Percentiles rank a stretch among this genome's conserved stretches.
Conservation (phyloP, 2,329 filamentous ascomycete species). For the Neodidymelliopsis sp. region DNA sequence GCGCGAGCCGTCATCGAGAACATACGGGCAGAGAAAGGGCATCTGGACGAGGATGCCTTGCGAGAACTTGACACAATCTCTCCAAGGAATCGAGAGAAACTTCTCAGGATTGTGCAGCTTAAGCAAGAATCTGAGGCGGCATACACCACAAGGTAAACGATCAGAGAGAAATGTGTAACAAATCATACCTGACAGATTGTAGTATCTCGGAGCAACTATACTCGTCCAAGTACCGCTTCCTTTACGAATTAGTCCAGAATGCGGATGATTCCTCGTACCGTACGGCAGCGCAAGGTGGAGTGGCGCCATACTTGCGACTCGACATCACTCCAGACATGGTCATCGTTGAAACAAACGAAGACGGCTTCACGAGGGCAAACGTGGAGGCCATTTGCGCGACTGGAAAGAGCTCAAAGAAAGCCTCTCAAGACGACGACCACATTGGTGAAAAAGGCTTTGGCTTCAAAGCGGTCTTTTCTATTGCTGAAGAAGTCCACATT, state of each 20-base stretch:
- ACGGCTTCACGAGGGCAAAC: slow-evolving; percentile 51
- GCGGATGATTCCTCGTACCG: slow-evolving; percentile 52
- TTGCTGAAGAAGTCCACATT: slow-evolving; percentile 48
- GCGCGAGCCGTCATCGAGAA: slow-evolving; percentile 23
- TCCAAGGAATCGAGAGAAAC: slow-evolving; percentile 4
- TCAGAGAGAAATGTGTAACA: too few relatives aligned
- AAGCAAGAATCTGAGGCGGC: slow-evolving; percentile 23
- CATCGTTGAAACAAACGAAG: slow-evolving; percentile 54
- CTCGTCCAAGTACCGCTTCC: slow-evolving; percentile 32
- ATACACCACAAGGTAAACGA: slow-evolving; percentile 24
- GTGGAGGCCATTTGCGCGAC: slow-evolving; percentile 50
- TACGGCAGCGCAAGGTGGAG: not conserved
- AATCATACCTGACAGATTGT: too few relatives aligned
- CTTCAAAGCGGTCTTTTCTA: slow-evolving; percentile 48
- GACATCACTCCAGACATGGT: slow-evolving; percentile 39
- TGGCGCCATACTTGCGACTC: slow-evolving; percentile 31
- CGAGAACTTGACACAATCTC: slow-evolving; percentile 15
- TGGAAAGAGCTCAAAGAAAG: slow-evolving; percentile 48
- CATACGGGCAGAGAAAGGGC: slow-evolving; percentile 26
- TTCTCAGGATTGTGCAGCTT: slow-evolving; percentile 14
- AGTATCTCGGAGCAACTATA: slow-evolving; percentile 36
- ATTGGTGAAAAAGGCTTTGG: slow-evolving; percentile 51
- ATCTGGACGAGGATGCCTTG: slow-evolving; percentile 22
- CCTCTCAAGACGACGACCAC: slow-evolving; percentile 23
- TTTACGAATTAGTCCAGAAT: slow-evolving; percentile 52